Evolutionary conservation across 1,139 yeast species (phyloP).

Genomic region (Taiozyma sp.): DNA sequence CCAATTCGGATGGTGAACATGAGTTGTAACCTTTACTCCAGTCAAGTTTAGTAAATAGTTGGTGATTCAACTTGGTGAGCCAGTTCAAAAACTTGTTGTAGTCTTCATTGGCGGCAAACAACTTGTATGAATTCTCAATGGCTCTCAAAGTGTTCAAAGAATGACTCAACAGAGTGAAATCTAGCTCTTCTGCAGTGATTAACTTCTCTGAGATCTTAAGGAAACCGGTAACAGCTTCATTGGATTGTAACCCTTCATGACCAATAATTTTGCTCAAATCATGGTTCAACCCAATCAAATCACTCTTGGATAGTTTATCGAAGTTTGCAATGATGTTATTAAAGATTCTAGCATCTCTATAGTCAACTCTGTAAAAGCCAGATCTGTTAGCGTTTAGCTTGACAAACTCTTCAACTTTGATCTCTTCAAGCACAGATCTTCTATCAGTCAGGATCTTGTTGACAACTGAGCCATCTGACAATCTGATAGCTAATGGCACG

Average conservation of each 20-base stretch:
- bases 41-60: constrained; percentile 19
- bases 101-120: constrained; percentile 7
- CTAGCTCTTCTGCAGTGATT: constrained; percentile 16
- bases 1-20: constrained; percentile 31
- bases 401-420: constrained; percentile 26
- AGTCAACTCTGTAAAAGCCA: constrained; percentile 40
- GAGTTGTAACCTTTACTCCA: constrained; percentile 13
- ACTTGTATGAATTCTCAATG: constrained; percentile 18
- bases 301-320: constrained; percentile 22
- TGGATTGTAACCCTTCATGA: constrained; percentile 20
- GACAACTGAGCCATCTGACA: constrained; percentile 32
- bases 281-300: constrained; percentile 25
- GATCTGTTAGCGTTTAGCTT: constrained; percentile 41
- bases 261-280: constrained; percentile 29
- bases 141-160: constrained; percentile 22
- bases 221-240: constrained; percentile 24
- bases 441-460: constrained; percentile 46
- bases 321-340: constrained; percentile 26
- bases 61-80: constrained; percentile 22
- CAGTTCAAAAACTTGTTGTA: constrained; percentile 24
- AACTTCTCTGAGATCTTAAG: constrained; percentile 16
- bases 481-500: constrained; percentile 45
- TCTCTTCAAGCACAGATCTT: constrained; percentile 30
- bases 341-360: constrained; percentile 25
- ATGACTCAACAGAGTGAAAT: constrained; percentile 21